Evolutionary conservation across 1,139 yeast species (phyloP).

Genomic region (Blastobotrys illinoisensis): DNA sequence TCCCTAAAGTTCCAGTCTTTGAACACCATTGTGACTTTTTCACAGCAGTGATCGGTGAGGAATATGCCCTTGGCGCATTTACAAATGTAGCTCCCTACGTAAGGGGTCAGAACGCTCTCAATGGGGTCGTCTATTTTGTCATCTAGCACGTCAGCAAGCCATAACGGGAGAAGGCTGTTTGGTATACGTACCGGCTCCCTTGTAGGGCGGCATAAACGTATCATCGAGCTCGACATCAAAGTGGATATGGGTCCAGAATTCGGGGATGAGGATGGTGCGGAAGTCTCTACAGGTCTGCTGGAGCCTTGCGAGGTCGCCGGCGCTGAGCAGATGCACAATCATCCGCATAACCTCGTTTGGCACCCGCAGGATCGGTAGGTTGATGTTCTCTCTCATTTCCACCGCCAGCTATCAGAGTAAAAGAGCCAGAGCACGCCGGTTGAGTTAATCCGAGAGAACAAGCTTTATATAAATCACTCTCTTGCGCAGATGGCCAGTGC

Average conservation of each 20-base stretch:
- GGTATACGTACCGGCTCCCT: neutral
- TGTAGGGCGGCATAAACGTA: neutral
- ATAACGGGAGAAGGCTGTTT: too few species aligned
- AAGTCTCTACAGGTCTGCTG: neutral
- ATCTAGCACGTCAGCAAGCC: too few species aligned
- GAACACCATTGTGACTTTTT: neutral
- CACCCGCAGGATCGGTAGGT: neutral
- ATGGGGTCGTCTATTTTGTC: neutral
- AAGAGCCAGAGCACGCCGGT: neutral
- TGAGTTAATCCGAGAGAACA: neutral
- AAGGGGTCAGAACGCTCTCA: neutral
- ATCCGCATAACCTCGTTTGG: neutral
- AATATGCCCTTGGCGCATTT: neutral
- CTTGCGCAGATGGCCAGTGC: neutral
- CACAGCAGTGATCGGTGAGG: neutral
- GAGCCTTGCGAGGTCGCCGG: neutral
- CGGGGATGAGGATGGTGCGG: neutral
- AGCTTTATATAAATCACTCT: too few species aligned
- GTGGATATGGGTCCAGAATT: neutral
- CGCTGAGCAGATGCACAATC: neutral
- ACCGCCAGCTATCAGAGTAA: too few species aligned
- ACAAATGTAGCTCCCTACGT: neutral
- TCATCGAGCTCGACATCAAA: neutral
- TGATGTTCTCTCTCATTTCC: neutral
- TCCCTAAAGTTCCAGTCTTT: neutral